A percentile compares a stretch with the other conserved stretches of the same genome.
phyloP scores from a whole-genome alignment of 2,329 filamentous ascomycete species.

The Talaromyces sp. region DNA sequence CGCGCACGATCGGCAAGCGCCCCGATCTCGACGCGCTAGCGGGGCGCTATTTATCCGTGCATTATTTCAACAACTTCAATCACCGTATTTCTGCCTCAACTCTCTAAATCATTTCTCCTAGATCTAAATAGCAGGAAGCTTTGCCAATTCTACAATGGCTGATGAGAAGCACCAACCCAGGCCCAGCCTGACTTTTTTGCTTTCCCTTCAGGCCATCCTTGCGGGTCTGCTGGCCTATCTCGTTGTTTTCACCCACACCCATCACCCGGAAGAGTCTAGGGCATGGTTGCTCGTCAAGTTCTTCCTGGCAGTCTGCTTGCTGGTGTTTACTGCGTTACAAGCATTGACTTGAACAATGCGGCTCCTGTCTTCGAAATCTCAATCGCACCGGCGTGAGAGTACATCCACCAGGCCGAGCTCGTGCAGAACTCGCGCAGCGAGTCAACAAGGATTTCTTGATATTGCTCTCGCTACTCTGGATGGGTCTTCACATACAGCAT shows the following conservation, averaged over 20 bases:
- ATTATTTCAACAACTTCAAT: background rate
- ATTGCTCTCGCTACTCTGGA: too few relatives aligned
- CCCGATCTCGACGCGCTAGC: background rate
- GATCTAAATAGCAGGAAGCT: background rate
- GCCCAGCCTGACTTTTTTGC: background rate
- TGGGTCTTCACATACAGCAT: too few relatives aligned
- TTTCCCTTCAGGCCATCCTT: background rate
- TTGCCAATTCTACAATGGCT: background rate
- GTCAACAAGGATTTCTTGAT: too few relatives aligned
- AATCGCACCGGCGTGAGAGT: background rate
- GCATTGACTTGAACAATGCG: background rate
- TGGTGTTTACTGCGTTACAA: background rate
- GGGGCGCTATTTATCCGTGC: background rate
- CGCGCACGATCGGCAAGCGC: background rate
- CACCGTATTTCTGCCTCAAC: too few relatives aligned
- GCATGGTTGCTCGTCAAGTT: background rate
- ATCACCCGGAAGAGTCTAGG: background rate
- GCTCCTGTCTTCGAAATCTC: background rate
- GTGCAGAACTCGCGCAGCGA: too few relatives aligned
- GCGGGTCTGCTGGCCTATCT: background rate
- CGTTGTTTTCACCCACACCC: background rate
- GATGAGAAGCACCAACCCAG: too few relatives aligned
- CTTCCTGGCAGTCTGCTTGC: background rate
- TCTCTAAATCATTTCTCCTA: background rate
- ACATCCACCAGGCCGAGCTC: background rate